Evolutionary conservation across 2,329 filamentous ascomycete genomes (phyloP).

Genomic region (Hymenotorrendiella dingleyae): DNA sequence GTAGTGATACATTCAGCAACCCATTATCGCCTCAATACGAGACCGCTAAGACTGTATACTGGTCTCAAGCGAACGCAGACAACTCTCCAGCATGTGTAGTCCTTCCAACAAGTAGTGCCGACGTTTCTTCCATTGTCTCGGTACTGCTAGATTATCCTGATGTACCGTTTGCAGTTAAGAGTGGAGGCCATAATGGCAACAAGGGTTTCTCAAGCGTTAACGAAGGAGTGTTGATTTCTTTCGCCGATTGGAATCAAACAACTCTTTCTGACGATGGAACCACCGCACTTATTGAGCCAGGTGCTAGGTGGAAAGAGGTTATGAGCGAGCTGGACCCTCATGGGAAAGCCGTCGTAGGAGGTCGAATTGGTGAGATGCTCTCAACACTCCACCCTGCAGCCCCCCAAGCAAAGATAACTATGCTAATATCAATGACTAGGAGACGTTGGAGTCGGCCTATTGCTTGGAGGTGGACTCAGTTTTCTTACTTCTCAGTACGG

Average conservation of each 20-base stretch:
- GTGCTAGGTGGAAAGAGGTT: slow-evolving; percentile 21
- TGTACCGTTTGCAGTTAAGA: slow-evolving; percentile 36
- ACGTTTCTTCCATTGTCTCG: slow-evolving; percentile 31
- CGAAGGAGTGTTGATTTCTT: slow-evolving; percentile 31
- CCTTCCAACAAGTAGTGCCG: slow-evolving; percentile 28
- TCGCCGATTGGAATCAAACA: slow-evolving; percentile 30
- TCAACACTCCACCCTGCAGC: too few relatives aligned
- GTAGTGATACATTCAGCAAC: too few relatives aligned
- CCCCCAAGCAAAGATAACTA: neutral
- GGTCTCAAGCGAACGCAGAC: slow-evolving; percentile 31
- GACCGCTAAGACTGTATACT: slow-evolving; percentile 28
- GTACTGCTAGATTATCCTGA: slow-evolving; percentile 27
- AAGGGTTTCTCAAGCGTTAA: slow-evolving; percentile 33
- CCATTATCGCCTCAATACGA: slow-evolving; percentile 10
- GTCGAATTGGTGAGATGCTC: slow-evolving; percentile 36
- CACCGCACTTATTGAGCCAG: slow-evolving; percentile 28
- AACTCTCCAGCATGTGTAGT: slow-evolving; percentile 33
- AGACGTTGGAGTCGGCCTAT: slow-evolving; percentile 37
- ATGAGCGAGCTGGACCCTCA: slow-evolving; percentile 14
- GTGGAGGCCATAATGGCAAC: slow-evolving; percentile 38
- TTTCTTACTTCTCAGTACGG: slow-evolving; percentile 35
- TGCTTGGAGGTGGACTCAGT: slow-evolving; percentile 27
- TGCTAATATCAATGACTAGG: slow-evolving; percentile 17
- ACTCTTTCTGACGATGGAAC: slow-evolving; percentile 21
- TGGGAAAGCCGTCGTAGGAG: slow-evolving; percentile 34